Percentiles rank a stretch among this genome's conserved stretches.
Conservation (phyloP, 352 stramenopile genomes). For the Aphanomyces stellatus region DNA sequence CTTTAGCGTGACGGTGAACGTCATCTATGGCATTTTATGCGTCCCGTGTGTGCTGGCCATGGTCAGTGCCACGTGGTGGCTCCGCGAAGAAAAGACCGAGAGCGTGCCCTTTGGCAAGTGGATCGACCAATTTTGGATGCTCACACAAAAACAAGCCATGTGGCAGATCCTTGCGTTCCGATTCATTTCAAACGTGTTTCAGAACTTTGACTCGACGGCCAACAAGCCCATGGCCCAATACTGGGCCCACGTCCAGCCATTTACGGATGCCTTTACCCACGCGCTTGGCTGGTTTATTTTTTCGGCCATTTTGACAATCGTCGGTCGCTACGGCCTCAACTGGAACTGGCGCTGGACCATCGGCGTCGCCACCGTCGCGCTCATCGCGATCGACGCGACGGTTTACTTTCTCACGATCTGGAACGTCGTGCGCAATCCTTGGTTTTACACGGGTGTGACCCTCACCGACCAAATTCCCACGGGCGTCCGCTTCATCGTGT, state of each 20-base stretch:
- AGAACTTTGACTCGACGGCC: neutral
- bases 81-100: neutral
- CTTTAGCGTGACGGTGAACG: neutral
- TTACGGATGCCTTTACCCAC: neutral
- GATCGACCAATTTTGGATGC: neutral
- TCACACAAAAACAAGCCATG: neutral
- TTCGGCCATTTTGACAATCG: neutral
- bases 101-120: neutral
- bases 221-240: neutral
- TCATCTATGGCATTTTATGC: neutral
- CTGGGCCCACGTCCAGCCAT: neutral
- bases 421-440: conserved; percentile 22
- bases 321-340: no score
- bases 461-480: no score
- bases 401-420: conserved; percentile 24
- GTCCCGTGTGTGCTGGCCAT: neutral
- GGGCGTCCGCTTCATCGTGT: conserved; percentile 40
- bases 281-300: neutral
- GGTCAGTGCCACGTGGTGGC: neutral
- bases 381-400: conserved; percentile 21
- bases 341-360: conserved; percentile 27
- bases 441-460: no score
- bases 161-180: neutral
- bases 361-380: conserved; percentile 18
- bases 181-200: neutral